These are phyloP conservation scores for Lipomyces spencermartinsiae DNA, from an alignment of 805 yeast species.

Conservation along the genomic window DNA sequence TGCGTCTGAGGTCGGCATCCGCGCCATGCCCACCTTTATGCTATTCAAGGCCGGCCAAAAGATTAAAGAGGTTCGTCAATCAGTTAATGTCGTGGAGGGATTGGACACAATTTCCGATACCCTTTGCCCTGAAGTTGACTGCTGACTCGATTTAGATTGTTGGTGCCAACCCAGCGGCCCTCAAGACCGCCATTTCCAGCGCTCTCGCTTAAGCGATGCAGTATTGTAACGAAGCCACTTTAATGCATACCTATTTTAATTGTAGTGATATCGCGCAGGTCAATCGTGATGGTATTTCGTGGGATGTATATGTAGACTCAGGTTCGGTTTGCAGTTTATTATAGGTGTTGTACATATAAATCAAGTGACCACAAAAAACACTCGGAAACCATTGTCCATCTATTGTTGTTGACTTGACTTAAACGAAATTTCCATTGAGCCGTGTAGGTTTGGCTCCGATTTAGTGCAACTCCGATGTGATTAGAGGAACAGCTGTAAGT, in stretches of 20 bases:
- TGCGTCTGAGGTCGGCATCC: constrained; percentile 71
- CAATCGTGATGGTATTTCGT: background rate
- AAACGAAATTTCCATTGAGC: too few relatives aligned
- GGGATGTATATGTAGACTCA: background rate
- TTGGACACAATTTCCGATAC: too few relatives aligned
- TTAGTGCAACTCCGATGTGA: too few relatives aligned
- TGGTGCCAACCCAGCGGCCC: constrained; percentile 40
- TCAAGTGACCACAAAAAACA: background rate
- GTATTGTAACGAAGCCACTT: background rate
- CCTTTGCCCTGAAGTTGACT: too few relatives aligned
- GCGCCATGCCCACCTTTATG: constrained; percentile 71
- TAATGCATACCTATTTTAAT: background rate
- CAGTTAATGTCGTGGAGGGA: too few relatives aligned
- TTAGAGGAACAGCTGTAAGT: too few relatives aligned
- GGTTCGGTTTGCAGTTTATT: background rate
- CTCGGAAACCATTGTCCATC: background rate
- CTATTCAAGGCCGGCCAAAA: constrained; percentile 83
- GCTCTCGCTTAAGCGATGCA: constrained; percentile 26
- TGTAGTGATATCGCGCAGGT: background rate
- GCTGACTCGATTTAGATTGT: constrained; percentile 29
- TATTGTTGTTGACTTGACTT: background rate
- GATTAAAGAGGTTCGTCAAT: constrained; percentile 58
- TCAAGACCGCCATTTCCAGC: constrained; percentile 38
- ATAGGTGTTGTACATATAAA: background rate
- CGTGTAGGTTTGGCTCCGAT: too few relatives aligned